Percentiles rank a stretch among this genome's conserved stretches.
Evolutionary conservation across 805 yeast species (phyloP).

Genomic region (Ogataea allantospora): DNA sequence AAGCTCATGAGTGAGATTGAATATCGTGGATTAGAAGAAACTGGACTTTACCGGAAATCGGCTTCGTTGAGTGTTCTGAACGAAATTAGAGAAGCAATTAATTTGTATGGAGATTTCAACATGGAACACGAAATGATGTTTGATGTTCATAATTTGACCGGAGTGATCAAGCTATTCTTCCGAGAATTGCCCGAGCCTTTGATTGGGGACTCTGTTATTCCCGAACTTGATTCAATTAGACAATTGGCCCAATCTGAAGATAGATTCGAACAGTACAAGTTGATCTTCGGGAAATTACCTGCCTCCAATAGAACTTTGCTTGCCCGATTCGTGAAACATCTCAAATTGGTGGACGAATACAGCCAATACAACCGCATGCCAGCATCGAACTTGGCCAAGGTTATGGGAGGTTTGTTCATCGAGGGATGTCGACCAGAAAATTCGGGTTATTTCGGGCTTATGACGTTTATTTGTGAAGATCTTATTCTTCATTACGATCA

Average conservation of each 20-base stretch:
- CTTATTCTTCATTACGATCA: slow-evolving; percentile 43
- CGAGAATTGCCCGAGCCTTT: slow-evolving; percentile 87
- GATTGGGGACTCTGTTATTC: slow-evolving; percentile 64
- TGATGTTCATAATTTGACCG: slow-evolving; percentile 84
- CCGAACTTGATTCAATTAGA: slow-evolving; percentile 46
- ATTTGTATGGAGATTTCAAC: slow-evolving; percentile 45
- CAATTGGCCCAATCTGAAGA: slow-evolving; percentile 22
- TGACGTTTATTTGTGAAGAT: slow-evolving; percentile 53
- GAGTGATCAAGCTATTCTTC: slow-evolving; percentile 78
- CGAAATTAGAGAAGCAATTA: slow-evolving; percentile 43
- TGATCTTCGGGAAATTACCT: slow-evolving; percentile 48
- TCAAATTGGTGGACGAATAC: slow-evolving; percentile 64
- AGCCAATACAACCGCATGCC: slow-evolving; percentile 80
- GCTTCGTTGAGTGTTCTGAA: slow-evolving; percentile 49
- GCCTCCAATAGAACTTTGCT: slow-evolving; percentile 63
- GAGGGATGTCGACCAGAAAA: slow-evolving; percentile 52
- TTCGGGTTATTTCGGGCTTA: slow-evolving; percentile 50
- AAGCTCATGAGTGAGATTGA: slow-evolving; percentile 75
- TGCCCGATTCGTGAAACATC: slow-evolving; percentile 64
- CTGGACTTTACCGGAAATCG: slow-evolving; percentile 80
- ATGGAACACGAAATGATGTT: slow-evolving; percentile 44
- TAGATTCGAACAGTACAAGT: slow-evolving; percentile 28
- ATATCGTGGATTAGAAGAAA: slow-evolving; percentile 82
- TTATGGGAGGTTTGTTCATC: slow-evolving; percentile 65
- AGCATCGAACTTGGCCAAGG: slow-evolving; percentile 86